These are phyloP conservation scores for Aspergillus baeticus DNA, from an alignment of 495 filamentous ascomycete genomes.

Conservation along the genomic window DNA sequence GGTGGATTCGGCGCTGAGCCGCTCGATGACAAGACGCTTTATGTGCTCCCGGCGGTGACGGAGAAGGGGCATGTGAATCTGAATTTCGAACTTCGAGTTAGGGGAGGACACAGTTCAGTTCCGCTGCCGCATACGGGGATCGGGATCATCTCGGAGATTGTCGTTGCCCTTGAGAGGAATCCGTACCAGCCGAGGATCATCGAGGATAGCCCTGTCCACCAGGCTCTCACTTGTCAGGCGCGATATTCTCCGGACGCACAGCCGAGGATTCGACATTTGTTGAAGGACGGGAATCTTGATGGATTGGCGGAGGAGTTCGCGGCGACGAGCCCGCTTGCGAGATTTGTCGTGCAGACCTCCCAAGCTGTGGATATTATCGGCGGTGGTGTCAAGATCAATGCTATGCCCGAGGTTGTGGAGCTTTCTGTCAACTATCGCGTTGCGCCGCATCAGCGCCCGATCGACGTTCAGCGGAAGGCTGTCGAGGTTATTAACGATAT, in stretches of 20 bases:
- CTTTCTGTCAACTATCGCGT: neutral
- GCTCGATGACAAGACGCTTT: neutral
- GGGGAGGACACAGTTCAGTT: neutral
- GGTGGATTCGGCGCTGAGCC: neutral
- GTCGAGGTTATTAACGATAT: neutral
- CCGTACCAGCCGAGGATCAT: neutral
- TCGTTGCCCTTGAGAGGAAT: neutral
- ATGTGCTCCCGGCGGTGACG: neutral
- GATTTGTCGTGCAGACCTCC: neutral
- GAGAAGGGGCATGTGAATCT: slow-evolving; percentile 1
- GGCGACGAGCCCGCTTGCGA: neutral
- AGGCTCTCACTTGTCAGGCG: neutral
- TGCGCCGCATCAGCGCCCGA: neutral
- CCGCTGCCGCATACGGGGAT: neutral
- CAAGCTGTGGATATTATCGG: neutral
- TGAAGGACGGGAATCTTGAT: neutral
- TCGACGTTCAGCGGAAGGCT: neutral
- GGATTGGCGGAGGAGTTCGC: neutral
- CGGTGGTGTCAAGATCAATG: slow-evolving; percentile 1
- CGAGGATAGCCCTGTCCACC: neutral
- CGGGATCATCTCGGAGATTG: neutral
- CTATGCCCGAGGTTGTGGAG: neutral
- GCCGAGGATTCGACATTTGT: neutral
- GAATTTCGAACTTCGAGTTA: neutral
- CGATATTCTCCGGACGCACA: neutral